phyloP scores from a whole-genome alignment of 495 filamentous ascomycete species.

The Cladorrhinum samala region DNA sequence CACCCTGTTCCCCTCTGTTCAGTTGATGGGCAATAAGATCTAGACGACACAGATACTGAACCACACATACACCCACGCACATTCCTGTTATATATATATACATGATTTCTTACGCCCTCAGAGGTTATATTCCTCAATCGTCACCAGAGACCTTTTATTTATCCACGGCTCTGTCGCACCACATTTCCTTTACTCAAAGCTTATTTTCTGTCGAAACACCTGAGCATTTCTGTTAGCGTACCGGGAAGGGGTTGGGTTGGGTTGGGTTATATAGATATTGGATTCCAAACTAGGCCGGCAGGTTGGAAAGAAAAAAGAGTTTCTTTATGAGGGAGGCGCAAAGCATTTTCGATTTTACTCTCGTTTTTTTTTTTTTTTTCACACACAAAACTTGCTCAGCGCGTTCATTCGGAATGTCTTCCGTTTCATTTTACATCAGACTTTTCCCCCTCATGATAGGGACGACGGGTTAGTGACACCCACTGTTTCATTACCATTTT shows the following conservation, averaged over 20 bases:
- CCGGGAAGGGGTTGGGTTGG: neutral
- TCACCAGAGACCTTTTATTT: neutral
- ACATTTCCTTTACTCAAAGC: neutral
- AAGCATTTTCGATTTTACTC: neutral
- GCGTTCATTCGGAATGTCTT: neutral
- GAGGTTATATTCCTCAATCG: neutral
- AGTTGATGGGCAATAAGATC: constrained; percentile 22
- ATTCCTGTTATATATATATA: neutral
- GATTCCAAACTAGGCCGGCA: neutral
- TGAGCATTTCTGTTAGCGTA: constrained; percentile 2
- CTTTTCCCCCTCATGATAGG: neutral
- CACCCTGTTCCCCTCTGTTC: constrained; percentile 29
- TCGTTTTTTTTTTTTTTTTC: neutral
- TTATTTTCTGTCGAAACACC: neutral
- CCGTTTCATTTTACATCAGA: neutral
- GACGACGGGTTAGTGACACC: neutral
- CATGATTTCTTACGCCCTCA: neutral
- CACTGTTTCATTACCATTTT: neutral
- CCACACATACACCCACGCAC: neutral
- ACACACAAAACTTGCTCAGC: neutral
- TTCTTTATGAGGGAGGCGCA: neutral
- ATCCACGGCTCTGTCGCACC: neutral
- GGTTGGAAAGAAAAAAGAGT: neutral
- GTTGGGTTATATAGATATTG: constrained; percentile 1
- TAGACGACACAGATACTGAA: constrained; percentile 1